phyloP scores from a whole-genome alignment of 495 filamentous ascomycete species.

The Lasiosphaeriaceae sp. region DNA sequence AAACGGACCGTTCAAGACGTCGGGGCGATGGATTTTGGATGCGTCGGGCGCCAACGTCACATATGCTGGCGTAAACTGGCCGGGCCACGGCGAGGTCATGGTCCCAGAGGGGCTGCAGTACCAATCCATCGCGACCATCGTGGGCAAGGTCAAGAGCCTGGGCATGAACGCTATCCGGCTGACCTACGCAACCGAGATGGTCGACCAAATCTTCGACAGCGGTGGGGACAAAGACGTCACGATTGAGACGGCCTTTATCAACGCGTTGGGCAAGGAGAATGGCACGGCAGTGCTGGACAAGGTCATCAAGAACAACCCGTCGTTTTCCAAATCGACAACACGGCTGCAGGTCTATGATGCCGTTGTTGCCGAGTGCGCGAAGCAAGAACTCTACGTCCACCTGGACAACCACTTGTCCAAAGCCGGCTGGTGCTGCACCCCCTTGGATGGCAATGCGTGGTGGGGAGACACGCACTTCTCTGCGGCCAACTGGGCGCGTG shows the following conservation, averaged over 20 bases:
- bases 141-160: slow-evolving; percentile 50
- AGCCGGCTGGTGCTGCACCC: slow-evolving; percentile 58
- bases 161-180: slow-evolving; percentile 60
- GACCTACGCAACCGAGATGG: slow-evolving; percentile 62
- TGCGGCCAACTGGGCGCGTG: slow-evolving; percentile 52
- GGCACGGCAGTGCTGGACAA: slow-evolving; percentile 44
- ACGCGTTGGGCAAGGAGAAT: slow-evolving; percentile 49
- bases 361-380: slow-evolving; percentile 47
- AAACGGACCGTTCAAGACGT: slow-evolving; percentile 37
- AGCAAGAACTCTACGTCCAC: slow-evolving; percentile 53
- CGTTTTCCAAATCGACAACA: slow-evolving; percentile 47
- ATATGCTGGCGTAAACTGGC: slow-evolving; percentile 60
- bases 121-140: slow-evolving; percentile 50
- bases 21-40: slow-evolving; percentile 51
- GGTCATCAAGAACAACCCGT: slow-evolving; percentile 50
- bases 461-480: slow-evolving; percentile 60
- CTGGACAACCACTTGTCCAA: slow-evolving; percentile 65
- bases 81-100: slow-evolving; percentile 56
- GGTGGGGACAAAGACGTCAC: slow-evolving; percentile 46
- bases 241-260: slow-evolving; percentile 46
- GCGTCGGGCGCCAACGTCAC: slow-evolving; percentile 47
- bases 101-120: slow-evolving; percentile 62
- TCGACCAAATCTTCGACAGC: slow-evolving; percentile 58
- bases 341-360: slow-evolving; percentile 49
- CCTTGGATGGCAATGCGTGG: slow-evolving; percentile 56